phyloP scores from a whole-genome alignment of 805 yeast genomes.

The Lipomyces japonicus region DNA sequence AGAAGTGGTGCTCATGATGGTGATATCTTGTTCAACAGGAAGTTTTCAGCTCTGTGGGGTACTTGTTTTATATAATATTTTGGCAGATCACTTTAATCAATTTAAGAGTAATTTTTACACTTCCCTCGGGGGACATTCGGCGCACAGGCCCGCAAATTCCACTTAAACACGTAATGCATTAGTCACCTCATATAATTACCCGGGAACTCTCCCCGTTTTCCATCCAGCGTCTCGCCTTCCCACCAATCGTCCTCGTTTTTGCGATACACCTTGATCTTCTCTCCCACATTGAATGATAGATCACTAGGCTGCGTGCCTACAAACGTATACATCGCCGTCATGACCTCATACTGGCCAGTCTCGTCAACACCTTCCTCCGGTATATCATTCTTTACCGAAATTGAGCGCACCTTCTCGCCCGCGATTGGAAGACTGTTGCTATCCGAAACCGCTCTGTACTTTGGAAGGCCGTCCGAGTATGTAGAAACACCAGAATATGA shows the following conservation, averaged over 20 bases:
- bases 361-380: constrained; percentile 21
- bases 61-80: not conserved
- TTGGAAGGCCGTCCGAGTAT: constrained; percentile 3
- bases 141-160: not conserved
- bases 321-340: constrained; percentile 38
- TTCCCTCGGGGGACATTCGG: not conserved
- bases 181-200: constrained; percentile 43
- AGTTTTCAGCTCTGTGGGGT: not conserved
- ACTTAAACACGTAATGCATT: not conserved
- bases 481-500: constrained; percentile 5
- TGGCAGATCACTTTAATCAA: not conserved
- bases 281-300: constrained; percentile 40
- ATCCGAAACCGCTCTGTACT: not conserved
- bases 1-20: constrained; percentile 1
- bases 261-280: constrained; percentile 37
- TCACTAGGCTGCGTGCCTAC: constrained; percentile 40
- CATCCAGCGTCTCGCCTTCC: constrained; percentile 45
- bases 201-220: constrained; percentile 46
- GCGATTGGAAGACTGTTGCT: not conserved
- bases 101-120: not conserved
- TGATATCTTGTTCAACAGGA: not conserved
- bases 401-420: not conserved
- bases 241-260: constrained; percentile 48
- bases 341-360: constrained; percentile 31
- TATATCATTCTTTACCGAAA: not conserved